These are phyloP conservation scores for Phytophthora pluvialis DNA, from an alignment of 352 stramenopile genomes.

Conservation along the genomic window DNA sequence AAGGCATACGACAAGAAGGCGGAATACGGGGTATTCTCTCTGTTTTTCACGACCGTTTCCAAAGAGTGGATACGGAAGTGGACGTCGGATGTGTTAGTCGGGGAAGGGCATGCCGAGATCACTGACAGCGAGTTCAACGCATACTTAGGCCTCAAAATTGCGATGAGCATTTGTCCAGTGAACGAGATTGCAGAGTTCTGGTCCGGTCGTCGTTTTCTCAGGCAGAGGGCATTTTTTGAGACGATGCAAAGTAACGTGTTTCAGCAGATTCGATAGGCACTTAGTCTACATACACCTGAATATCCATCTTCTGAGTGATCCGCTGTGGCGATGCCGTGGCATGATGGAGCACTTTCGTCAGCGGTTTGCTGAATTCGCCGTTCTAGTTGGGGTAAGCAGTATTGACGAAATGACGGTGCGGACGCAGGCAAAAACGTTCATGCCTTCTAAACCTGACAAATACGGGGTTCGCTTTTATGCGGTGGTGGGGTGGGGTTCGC, in stretches of 20 bases:
- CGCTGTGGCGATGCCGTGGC: constrained; percentile 3
- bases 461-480: neutral
- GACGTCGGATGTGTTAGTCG: constrained; percentile 11
- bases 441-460: neutral
- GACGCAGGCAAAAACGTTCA: neutral
- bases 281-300: neutral
- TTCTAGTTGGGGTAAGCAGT: constrained; percentile 12
- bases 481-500: neutral
- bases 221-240: constrained; percentile 8
- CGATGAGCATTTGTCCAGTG: constrained; percentile 12
- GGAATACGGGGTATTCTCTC: constrained; percentile 8
- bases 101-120: neutral
- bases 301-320: neutral
- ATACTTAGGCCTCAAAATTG: constrained; percentile 16
- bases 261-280: constrained; percentile 4
- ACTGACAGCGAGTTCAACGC: constrained; percentile 23
- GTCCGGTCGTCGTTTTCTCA: constrained; percentile 5
- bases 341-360: constrained; percentile 17
- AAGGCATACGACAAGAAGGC: constrained; percentile 2
- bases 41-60: constrained; percentile 12
- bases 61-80: constrained; percentile 2
- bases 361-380: constrained; percentile 6
- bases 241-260: constrained; percentile 14
- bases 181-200: constrained; percentile 18
- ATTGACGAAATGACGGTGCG: constrained; percentile 17